Base-by-base conservation (phyloP, 148 eudicot genomes). In the Heliosperma pusillum region DNA sequence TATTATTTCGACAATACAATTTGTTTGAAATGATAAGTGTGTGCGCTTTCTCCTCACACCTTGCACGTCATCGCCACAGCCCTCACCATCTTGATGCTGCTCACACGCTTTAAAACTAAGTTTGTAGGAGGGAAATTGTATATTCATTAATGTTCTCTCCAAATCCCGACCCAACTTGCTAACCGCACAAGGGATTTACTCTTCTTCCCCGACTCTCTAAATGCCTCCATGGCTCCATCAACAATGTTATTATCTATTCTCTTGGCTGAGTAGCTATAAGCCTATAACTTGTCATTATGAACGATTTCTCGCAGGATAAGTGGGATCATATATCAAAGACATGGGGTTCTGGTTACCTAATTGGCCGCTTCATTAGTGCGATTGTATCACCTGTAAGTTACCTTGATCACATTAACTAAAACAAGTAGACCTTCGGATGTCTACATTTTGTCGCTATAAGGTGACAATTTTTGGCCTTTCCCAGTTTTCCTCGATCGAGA, bases 261-360 rank as follows among this genome's bases (percentile, higher is more conserved):
- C 5, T 33, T 47, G 11, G 53, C 53, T 13, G 13, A n/a, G n/a
- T n/a, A n/a, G n/a, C n/a, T n/a, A n/a, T n/a, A n/a, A n/a, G n/a
- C n/a, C n/a, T n/a, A n/a, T n/a, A 45, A 65, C 22, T 33, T 20
- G 36, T 25, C n/a, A 10, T 50, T 10, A 22, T 67, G 58, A 30
- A 59, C 47, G 72, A 52, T 73, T 40, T 16, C 56, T 21, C 21
- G 30, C 90, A 94, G 98, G 97, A 80, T 19, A 90, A 90, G 25
- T 94, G 98, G 98, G 96, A 88, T 78, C 82, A 87, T 76, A 87
- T 94, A 70, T 82, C 82, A 29, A 91, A 87, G 59, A 82, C 88
- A 17, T 94, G 88, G 84, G 96, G 96, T 16, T 85, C 97, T 30
- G 98, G 98, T 45, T 86, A 90, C 77, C 78, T 94, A 44, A 62